Evolutionary conservation across 129 eudicot genomes (phyloP), one percentile per base, ranked within the genome.

Genomic region (Silybum marianum): DNA sequence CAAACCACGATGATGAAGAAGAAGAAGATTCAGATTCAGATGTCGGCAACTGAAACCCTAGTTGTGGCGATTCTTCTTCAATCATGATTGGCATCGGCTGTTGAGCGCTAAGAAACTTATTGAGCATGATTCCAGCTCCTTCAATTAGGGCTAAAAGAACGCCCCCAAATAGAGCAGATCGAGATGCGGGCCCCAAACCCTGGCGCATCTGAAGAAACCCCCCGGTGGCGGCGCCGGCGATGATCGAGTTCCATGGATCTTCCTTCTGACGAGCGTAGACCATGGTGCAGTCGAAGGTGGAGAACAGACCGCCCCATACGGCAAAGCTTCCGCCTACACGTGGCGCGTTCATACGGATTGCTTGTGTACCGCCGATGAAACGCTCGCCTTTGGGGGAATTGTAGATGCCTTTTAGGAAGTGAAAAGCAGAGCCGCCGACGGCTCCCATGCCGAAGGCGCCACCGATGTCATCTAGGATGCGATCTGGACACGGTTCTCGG

Each of bases 211-310:
- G 88, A 6, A 91, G 90, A 24, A 91, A 91, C 11, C 95, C 95
- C 0, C 95, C 95, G 13, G 95, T 91, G 30, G 92, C 92, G 69
- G 95, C 95, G 6, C 95, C 95, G 38, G 95, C 92, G 51, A 91
- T 80, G 78, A 91, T 91, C 11, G 95, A 91, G 82, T 91, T 91
- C 95, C 95, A 91, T 1, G 95, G 95, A 81, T 91, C 95, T 66
- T 91, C 95, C 83, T 91, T 91, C 73, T 88, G 91, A 62, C 95
- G 89, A 1, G 83, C 44, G 73, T 88, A 91, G 1, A 91, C 95
- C 95, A 88, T 88, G 32, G 87, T 78, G 80, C 95, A 91, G 70
- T 91, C 95, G 40, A 88, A 91, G 9, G 89, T 77, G 74, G 95
- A 91, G 77, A 91, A 91, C 12, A 91, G 83, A 1, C 95, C 95